These are phyloP conservation scores for Podaxis carcinomalis DNA, from an alignment of 768 basidiomycete genomes.

Conservation along the genomic window DNA sequence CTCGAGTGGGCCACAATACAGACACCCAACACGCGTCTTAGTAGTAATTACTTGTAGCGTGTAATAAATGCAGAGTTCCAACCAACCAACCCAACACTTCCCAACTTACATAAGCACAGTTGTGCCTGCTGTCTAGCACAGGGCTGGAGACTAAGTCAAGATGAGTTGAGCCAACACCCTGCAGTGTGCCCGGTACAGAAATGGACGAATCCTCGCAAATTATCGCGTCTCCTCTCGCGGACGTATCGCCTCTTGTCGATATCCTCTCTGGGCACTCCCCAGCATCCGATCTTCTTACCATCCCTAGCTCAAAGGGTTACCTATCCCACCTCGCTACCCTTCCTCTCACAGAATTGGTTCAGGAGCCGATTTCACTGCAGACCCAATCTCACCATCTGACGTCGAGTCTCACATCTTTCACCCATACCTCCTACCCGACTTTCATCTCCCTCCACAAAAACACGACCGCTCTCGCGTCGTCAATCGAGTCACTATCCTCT, in stretches of 20 bases:
- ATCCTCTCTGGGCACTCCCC: slow-evolving; percentile 24
- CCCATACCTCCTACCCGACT: slow-evolving; percentile 87
- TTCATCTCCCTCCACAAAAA: slow-evolving; percentile 86
- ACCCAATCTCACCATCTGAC: slow-evolving; percentile 86
- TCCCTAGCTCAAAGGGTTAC: slow-evolving; percentile 43
- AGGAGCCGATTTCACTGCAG: slow-evolving; percentile 72
- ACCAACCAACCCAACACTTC: too few relatives aligned
- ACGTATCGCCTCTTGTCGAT: slow-evolving; percentile 28
- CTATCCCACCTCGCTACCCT: slow-evolving; percentile 62
- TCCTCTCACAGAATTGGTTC: slow-evolving; percentile 60
- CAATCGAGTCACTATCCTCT: slow-evolving; percentile 68
- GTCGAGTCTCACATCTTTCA: slow-evolving; percentile 84
- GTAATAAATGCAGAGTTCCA: too few relatives aligned
- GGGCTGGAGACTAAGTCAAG: too few relatives aligned
- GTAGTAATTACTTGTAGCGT: too few relatives aligned
- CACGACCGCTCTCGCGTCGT: slow-evolving; percentile 66
- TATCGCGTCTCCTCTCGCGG: slow-evolving; percentile 24
- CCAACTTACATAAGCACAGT: too few relatives aligned
- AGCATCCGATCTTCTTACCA: slow-evolving; percentile 20
- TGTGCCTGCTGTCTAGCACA: too few relatives aligned
- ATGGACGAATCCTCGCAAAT: slow-evolving; percentile 12
- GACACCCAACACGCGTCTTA: too few relatives aligned
- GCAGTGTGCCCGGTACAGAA: neutral
- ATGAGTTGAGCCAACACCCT: too few relatives aligned
- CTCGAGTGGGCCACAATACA: too few relatives aligned